These are phyloP conservation scores for Fraxinus platypoda DNA, from an alignment of 305 asterid species.

Conservation along the genomic window DNA sequence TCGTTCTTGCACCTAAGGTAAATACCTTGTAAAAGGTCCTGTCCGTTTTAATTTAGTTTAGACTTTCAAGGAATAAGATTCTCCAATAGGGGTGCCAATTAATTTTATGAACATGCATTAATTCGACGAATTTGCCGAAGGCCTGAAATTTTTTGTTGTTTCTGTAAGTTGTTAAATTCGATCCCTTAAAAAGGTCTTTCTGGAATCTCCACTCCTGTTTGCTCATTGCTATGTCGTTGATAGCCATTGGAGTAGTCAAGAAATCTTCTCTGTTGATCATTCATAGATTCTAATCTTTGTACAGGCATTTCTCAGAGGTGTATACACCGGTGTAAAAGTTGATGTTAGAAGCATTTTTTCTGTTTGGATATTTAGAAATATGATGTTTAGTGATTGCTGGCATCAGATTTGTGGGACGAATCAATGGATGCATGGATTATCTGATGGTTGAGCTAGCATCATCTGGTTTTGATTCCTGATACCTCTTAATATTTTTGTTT, in stretches of 20 bases:
- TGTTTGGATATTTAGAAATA: not conserved
- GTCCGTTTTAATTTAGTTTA: conserved; percentile 16
- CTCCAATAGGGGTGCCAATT: not conserved
- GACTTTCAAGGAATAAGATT: conserved; percentile 10
- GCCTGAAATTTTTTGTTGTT: not conserved
- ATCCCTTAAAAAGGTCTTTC: not conserved
- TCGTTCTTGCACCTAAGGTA: conserved; percentile 98
- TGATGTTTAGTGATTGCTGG: conserved; percentile 7
- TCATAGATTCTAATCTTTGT: not conserved
- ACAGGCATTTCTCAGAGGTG: not conserved
- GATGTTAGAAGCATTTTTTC: not conserved
- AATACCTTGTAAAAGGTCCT: conserved; percentile 17
- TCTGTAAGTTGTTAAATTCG: not conserved
- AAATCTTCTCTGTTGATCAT: not conserved
- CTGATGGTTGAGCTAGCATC: conserved; percentile 23
- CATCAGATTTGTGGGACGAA: conserved; percentile 4
- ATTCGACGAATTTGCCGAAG: not conserved
- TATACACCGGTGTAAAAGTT: not conserved
- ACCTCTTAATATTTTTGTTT: conserved; percentile 13
- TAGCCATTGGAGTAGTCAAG: not conserved
- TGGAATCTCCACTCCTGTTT: not conserved
- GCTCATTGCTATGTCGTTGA: not conserved
- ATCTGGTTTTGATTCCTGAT: conserved; percentile 22
- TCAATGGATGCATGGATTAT: conserved; percentile 19
- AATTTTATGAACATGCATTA: not conserved